Conservation (phyloP, 371 early-diverging fungal species). For the Saksenaea oblongispora region DNA sequence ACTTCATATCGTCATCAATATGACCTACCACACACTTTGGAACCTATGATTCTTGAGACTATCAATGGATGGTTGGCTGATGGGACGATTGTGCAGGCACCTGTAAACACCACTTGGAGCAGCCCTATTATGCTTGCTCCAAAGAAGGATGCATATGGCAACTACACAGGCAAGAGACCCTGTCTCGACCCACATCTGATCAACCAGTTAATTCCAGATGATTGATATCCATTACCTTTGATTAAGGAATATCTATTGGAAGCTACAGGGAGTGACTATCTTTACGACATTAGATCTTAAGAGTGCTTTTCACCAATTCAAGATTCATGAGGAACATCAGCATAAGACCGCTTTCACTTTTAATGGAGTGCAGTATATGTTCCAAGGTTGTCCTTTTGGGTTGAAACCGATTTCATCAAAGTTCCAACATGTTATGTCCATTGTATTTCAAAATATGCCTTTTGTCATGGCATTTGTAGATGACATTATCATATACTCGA, state of each 20-base stretch:
- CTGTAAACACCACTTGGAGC: conserved; percentile 13
- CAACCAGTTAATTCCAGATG: too few species aligned
- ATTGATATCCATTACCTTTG: too few species aligned
- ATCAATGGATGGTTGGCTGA: conserved; percentile 10
- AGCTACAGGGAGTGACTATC: background rate
- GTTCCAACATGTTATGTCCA: conserved; percentile 21
- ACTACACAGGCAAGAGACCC: conserved; percentile 3
- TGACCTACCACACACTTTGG: background rate
- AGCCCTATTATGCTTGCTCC: conserved; percentile 25
- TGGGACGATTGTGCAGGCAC: conserved; percentile 6
- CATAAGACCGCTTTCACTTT: conserved; percentile 8
- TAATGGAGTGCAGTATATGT: conserved; percentile 7
- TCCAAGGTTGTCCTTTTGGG: conserved; percentile 9
- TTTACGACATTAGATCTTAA: conserved; percentile 22
- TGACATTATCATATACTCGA: conserved; percentile 12
- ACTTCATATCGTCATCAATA: conserved; percentile 12
- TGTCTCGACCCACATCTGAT: background rate
- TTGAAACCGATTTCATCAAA: conserved; percentile 16
- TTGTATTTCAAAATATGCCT: background rate
- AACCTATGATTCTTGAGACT: background rate
- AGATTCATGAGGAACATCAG: conserved; percentile 18
- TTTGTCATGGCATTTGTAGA: conserved; percentile 7
- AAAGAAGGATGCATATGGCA: conserved; percentile 21
- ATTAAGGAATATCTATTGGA: too few species aligned
- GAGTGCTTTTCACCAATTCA: conserved; percentile 23